These are phyloP conservation scores for Phytophthora macrochlamydospora DNA, from an alignment of 352 stramenopile species.

Conservation along the genomic window DNA sequence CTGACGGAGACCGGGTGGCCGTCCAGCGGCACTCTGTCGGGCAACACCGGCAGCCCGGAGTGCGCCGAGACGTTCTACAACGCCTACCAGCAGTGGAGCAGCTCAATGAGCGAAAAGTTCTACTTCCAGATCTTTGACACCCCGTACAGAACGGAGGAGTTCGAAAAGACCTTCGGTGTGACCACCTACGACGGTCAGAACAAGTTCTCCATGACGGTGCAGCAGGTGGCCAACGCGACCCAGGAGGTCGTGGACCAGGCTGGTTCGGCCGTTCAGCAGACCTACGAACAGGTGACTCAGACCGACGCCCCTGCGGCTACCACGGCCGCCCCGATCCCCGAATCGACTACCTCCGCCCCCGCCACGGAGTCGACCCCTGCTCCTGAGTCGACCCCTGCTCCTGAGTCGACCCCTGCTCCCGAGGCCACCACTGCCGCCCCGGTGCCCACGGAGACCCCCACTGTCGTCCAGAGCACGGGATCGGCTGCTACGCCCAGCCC, in stretches of 20 bases:
- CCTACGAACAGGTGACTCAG: background rate
- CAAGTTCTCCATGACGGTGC: conserved; percentile 54
- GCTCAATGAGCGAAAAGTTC: conserved; percentile 46
- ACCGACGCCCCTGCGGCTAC: background rate
- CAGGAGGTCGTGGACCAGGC: background rate
- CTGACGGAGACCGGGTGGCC: conserved; percentile 56
- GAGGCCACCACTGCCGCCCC: conserved; percentile 2
- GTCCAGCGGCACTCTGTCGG: conserved; percentile 21
- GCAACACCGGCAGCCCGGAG: conserved; percentile 34
- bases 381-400: conserved; percentile 1
- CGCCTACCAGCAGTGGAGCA: conserved; percentile 58
- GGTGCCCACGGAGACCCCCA: background rate
- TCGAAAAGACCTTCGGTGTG: conserved; percentile 56
- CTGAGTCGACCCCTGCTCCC: conserved; percentile 8
- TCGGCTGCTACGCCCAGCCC: background rate
- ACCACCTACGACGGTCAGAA: conserved; percentile 26
- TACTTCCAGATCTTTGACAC: conserved; percentile 81
- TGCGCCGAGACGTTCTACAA: conserved; percentile 46
- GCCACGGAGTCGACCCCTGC: background rate
- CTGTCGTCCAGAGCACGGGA: background rate
- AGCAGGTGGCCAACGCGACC: conserved; percentile 22
- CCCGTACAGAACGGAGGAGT: conserved; percentile 37
- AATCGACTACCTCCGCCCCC: too few relatives aligned
- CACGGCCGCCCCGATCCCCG: background rate
- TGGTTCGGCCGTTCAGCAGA: background rate